phyloP scores from a whole-genome alignment of 2,329 filamentous ascomycete genomes.

The Mariannaea sp. region DNA sequence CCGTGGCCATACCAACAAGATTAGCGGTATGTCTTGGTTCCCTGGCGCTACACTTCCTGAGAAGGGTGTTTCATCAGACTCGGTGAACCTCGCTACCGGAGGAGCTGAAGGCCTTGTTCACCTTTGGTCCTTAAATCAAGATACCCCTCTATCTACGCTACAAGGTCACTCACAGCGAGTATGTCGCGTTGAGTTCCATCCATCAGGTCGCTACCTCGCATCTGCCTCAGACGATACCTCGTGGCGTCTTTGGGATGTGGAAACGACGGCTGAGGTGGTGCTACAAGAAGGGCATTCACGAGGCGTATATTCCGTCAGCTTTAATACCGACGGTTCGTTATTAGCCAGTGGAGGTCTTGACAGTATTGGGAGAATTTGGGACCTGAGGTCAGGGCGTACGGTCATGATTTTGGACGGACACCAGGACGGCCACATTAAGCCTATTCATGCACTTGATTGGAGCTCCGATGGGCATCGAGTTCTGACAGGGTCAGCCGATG shows the following conservation, averaged over 20 bases:
- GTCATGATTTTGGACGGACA: slow-evolving; percentile 95
- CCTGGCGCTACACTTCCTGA: slow-evolving; percentile 78
- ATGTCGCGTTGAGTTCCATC: slow-evolving; percentile 92
- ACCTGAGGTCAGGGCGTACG: slow-evolving; percentile 87
- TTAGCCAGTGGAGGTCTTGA: slow-evolving; percentile 92
- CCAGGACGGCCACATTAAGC: slow-evolving; percentile 79
- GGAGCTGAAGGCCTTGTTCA: slow-evolving; percentile 87
- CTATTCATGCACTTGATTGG: slow-evolving; percentile 94
- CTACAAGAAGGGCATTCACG: slow-evolving; percentile 94
- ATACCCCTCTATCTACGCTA: slow-evolving; percentile 82
- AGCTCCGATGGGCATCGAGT: slow-evolving; percentile 88
- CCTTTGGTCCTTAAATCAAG: slow-evolving; percentile 86
- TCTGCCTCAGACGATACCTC: slow-evolving; percentile 96
- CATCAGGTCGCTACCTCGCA: slow-evolving; percentile 85
- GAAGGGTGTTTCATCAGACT: slow-evolving; percentile 70
- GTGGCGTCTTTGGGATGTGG: slow-evolving; percentile 95
- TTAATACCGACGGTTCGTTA: slow-evolving; percentile 89
- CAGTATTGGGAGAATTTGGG: slow-evolving; percentile 94
- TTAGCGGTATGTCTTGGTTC: slow-evolving; percentile 90
- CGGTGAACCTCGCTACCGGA: slow-evolving; percentile 86
- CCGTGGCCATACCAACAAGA: slow-evolving; percentile 84
- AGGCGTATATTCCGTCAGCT: slow-evolving; percentile 87
- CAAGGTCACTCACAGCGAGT: slow-evolving; percentile 85
- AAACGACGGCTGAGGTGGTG: slow-evolving; percentile 80
- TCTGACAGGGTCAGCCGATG: slow-evolving; percentile 89